Base-by-base conservation (phyloP, 169 alveolate genomes). In the Cryptosporidium baileyi region DNA sequence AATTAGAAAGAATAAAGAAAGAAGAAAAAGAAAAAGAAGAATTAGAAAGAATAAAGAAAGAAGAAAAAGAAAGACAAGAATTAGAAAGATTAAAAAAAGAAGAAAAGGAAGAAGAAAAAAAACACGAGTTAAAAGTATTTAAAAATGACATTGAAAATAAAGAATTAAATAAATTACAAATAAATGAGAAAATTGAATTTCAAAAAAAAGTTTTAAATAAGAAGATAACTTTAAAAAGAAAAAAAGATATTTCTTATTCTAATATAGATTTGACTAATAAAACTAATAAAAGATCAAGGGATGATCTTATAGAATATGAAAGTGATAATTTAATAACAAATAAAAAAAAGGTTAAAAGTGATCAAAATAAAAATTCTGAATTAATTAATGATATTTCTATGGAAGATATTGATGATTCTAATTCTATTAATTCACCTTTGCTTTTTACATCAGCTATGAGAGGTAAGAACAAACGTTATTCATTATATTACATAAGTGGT, bases 371-470 rank as follows among this genome's bases (percentile, higher is more conserved):
- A 26, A 17, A 34, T n/a, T 9, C 19, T 28, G 28, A 28, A 1
- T 9, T 13, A 15, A 28, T 11, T 28, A 62, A 65, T 9, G 47
- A 54, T 28, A 45, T 51, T 54, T 9, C 28, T 7, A n/a, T 65
- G 47, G 85, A 74, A 22, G 36, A 52, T 34, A 38, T 34, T 38
- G 22, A 30, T 45, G n/a, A 15, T 28, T 30, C 49, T 47, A 51
- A n/a, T 8, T 28, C 34, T 11, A 32, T 6, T 32, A 36, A 61
- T 17, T 34, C 80, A n/a, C 85, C 85, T 19, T 41, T 74, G n/a
- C 17, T 74, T 22, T 74, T 67, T 9, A 74, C 85, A 30, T 74
- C 85, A 40, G 61, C 67, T 15, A 74, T 74, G 85, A 74, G 85
- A 38, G 67, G 57, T 0, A 52, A 74, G 26, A 47, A 22, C 17